phyloP scores from a whole-genome alignment of 306 rosid genomes.

The Prunus kanzakura region DNA sequence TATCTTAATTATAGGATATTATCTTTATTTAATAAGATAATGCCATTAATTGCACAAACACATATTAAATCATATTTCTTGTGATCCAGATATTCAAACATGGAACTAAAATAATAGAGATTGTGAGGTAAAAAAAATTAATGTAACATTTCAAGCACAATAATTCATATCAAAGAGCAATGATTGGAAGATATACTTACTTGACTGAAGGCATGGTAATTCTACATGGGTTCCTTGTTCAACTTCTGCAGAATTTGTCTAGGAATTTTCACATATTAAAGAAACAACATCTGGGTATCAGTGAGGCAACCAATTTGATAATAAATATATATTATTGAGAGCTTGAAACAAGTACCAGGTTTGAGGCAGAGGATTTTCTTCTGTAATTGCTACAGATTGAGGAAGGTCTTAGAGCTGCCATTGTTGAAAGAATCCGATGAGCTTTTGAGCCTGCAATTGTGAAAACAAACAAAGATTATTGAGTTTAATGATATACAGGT shows the following conservation, averaged over 20 bases:
- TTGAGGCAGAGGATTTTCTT: conserved; percentile 18
- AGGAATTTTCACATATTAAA: not conserved
- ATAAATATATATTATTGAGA: not conserved
- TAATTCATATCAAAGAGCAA: too few relatives aligned
- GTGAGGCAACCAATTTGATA: not conserved
- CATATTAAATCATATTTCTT: too few relatives aligned
- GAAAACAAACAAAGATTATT: not conserved
- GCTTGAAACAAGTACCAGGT: conserved; percentile 36
- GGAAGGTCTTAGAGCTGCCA: conserved; percentile 10
- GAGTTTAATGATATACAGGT: not conserved
- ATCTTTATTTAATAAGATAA: too few relatives aligned
- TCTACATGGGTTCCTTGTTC: conserved; percentile 18
- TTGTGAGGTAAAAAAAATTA: too few relatives aligned
- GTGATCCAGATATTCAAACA: not conserved
- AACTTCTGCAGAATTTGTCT: conserved; percentile 35
- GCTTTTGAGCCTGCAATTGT: conserved; percentile 46
- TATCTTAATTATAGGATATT: too few relatives aligned
- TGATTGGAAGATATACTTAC: conserved; percentile 30
- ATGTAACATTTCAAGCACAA: too few relatives aligned
- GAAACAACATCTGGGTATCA: not conserved
- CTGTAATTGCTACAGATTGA: not conserved
- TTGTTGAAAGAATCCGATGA: conserved; percentile 33
- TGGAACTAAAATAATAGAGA: too few relatives aligned
- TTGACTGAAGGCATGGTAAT: conserved; percentile 33
- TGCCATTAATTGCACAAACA: too few relatives aligned